Evolutionary conservation across 768 basidiomycete genomes (phyloP).

Genomic region (Mycena maculata): DNA sequence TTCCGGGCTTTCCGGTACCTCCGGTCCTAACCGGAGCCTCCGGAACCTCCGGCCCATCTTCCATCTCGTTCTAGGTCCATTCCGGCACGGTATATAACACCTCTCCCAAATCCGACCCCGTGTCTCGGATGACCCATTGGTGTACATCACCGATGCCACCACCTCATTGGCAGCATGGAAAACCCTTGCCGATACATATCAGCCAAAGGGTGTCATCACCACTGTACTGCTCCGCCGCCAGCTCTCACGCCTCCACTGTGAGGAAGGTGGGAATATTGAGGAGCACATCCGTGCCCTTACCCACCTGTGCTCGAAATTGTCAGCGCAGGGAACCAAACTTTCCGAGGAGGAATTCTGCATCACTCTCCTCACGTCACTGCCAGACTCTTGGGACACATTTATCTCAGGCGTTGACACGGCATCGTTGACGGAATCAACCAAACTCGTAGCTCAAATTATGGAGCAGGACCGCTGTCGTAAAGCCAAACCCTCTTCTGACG

Average conservation of each 20-base stretch:
- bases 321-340: slow-evolving; percentile 35
- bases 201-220: slow-evolving; percentile 28
- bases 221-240: slow-evolving; percentile 6
- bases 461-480: slow-evolving; percentile 32
- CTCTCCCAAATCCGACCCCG: slow-evolving; percentile 42
- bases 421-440: slow-evolving; percentile 30
- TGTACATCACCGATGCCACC: slow-evolving; percentile 10
- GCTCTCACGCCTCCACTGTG: slow-evolving; percentile 2
- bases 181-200: slow-evolving; percentile 40
- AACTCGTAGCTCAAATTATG: slow-evolving; percentile 39
- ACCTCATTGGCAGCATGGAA: slow-evolving; percentile 40
- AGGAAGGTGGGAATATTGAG: slow-evolving; percentile 34
- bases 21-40: too few species aligned
- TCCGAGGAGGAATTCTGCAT: slow-evolving; percentile 32
- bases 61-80: too few species aligned
- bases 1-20: too few species aligned
- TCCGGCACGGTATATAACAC: too few species aligned
- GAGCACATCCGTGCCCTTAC: slow-evolving; percentile 45
- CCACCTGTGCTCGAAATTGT: slow-evolving; percentile 38
- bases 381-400: slow-evolving; percentile 43
- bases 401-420: slow-evolving; percentile 36
- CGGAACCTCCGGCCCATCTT: too few species aligned
- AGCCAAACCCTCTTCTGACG: slow-evolving; percentile 17
- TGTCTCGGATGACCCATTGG: slow-evolving; percentile 10
- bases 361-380: background rate